Conservation (phyloP, 352 stramenopile genomes). For the Phytopythium chamaehyphon region DNA sequence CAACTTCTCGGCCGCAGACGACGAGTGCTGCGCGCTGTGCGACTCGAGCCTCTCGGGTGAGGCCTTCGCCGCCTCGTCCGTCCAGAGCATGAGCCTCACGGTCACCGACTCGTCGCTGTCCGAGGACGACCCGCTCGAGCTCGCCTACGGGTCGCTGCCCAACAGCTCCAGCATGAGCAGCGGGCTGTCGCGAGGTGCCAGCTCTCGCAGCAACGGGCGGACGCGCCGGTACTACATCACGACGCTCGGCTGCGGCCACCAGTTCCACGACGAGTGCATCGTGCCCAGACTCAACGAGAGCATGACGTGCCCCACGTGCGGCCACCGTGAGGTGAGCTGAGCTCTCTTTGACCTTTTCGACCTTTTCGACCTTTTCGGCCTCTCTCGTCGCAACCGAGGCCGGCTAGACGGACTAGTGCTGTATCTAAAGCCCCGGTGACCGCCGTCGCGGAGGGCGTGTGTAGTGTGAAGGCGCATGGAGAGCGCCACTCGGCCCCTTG, state of each 20-base stretch:
- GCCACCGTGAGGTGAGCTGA: slow-evolving; percentile 26
- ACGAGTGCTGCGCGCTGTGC: slow-evolving; percentile 32
- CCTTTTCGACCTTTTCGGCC: not conserved
- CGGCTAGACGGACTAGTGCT: not conserved
- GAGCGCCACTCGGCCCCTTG: not conserved
- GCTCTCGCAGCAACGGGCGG: slow-evolving; percentile 5
- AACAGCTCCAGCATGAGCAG: not conserved
- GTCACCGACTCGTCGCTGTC: slow-evolving; percentile 15
- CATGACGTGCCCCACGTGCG: slow-evolving; percentile 61
- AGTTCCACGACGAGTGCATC: slow-evolving; percentile 85
- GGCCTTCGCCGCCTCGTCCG: slow-evolving; percentile 19
- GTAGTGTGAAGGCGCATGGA: not conserved
- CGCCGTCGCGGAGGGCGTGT: too few relatives aligned
- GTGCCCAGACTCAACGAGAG: slow-evolving; percentile 72
- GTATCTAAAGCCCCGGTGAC: too few relatives aligned
- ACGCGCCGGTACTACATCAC: slow-evolving; percentile 52
- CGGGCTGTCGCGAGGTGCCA: slow-evolving; percentile 5
- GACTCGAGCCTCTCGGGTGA: slow-evolving; percentile 39
- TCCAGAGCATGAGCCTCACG: slow-evolving; percentile 7
- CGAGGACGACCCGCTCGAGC: slow-evolving; percentile 20
- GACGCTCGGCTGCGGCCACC: slow-evolving; percentile 67
- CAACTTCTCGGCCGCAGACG: slow-evolving; percentile 18
- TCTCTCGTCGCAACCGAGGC: not conserved
- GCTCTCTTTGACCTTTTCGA: not conserved
- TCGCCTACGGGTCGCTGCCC: not conserved